Percentiles rank a stretch among this genome's conserved stretches.
Conservation (phyloP, 2,329 filamentous ascomycete species). For the Fusarium vanettenii region DNA sequence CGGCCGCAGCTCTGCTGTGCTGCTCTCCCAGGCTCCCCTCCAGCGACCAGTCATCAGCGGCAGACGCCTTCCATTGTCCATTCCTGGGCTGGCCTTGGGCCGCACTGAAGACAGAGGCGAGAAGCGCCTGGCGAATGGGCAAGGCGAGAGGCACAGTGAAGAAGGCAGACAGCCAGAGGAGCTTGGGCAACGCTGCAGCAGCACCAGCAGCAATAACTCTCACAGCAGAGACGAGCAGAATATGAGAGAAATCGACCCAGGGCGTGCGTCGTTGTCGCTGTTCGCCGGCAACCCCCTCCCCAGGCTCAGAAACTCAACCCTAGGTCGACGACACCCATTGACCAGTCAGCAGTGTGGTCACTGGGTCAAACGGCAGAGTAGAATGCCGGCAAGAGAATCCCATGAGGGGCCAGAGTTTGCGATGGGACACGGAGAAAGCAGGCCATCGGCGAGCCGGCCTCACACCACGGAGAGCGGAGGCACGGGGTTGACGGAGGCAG, state of each 20-base stretch:
- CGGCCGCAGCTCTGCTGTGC: slow-evolving; percentile 23
- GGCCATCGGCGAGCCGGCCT: slow-evolving; percentile 38
- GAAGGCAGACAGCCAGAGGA: slow-evolving; percentile 12
- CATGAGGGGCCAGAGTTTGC: slow-evolving; percentile 27
- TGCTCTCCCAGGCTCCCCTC: slow-evolving; percentile 32
- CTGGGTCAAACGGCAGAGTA: slow-evolving; percentile 16
- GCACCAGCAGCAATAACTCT: slow-evolving; percentile 10
- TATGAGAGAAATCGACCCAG: slow-evolving; percentile 4
- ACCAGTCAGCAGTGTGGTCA: slow-evolving; percentile 34
- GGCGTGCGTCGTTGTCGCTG: slow-evolving; percentile 10
- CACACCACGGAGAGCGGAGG: slow-evolving; percentile 40
- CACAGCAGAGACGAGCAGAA: slow-evolving; percentile 18
- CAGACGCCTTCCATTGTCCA: slow-evolving; percentile 8
- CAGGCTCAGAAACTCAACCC: slow-evolving; percentile 2
- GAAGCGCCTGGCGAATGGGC: slow-evolving; percentile 1
- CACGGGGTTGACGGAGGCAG: slow-evolving; percentile 20
- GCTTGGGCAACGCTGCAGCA: slow-evolving; percentile 23
- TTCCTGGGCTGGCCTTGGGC: slow-evolving; percentile 21
- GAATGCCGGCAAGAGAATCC: slow-evolving; percentile 34
- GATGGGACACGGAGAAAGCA: slow-evolving; percentile 36
- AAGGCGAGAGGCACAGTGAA: not conserved
- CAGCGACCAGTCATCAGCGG: slow-evolving; percentile 3
- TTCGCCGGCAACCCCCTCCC: slow-evolving; percentile 19
- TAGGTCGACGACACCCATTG: slow-evolving; percentile 20
- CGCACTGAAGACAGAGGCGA: not conserved